Evolutionary conservation across 2,329 filamentous ascomycete species (phyloP), one percentile per base, ranked within the genome.

Genomic region (Aspergillus udagawae): DNA sequence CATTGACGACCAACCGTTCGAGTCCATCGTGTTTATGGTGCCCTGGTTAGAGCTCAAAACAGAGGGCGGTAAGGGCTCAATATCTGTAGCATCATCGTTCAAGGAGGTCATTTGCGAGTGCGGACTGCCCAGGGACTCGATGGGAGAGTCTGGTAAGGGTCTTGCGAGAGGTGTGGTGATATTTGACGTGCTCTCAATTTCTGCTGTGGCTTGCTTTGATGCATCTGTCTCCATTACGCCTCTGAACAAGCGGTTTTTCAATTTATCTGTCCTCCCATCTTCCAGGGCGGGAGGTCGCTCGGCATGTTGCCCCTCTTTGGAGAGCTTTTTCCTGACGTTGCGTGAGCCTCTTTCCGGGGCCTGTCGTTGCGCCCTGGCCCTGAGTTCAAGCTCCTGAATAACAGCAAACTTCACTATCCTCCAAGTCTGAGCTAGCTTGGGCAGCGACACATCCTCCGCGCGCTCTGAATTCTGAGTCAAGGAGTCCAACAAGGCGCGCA

Each of bases 341-440:
- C 52, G 62, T 52, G 63, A 60, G 27, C 60, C 57, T 27, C 66
- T 65, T 50, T 68, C 66, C 10, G 59, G 56, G 27, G 48, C 28
- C 44, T 53, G 64, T 27, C 58, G 66, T 49, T 70, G 70, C 52
- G 73, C 67, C 52, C 74, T 69, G 8, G 71, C 71, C 63, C 75
- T 76, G 44, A 65, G 58, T 55, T 73, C 73, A 28, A 84, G 73
- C 57, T 83, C 81, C 56, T 79, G 76, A 2, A 79, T 66, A 53
- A 84, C 74, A 27, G 79, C 76, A 55, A 77, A 75, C 54, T 79
- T 80, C 35, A 85, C 69, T 23, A 86, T 78, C 54, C 78, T 79
- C 84, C 84, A 87, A 21, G 82, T 83, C 60, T 86, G 81, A 32
- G 84, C 81, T 49, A 83, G 71, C 54, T 80, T 77, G 61, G 80